These are phyloP conservation scores for Xylaria sp. DNA, from an alignment of 2,329 filamentous ascomycete species.

Conservation along the genomic window DNA sequence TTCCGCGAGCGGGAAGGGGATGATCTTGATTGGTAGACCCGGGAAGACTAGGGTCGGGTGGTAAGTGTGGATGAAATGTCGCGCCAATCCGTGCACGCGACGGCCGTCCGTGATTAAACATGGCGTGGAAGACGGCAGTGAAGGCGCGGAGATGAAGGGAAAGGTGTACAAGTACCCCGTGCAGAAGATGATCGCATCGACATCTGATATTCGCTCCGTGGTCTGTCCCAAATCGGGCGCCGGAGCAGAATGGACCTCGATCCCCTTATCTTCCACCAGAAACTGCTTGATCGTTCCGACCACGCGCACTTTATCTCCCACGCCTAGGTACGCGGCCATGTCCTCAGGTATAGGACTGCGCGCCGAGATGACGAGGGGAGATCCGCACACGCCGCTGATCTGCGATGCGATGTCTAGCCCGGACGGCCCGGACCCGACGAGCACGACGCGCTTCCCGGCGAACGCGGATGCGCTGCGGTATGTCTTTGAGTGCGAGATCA, in stretches of 20 bases:
- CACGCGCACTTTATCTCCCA: conserved; percentile 57
- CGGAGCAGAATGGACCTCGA: conserved; percentile 64
- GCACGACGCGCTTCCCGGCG: conserved; percentile 75
- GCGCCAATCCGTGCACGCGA: conserved; percentile 76
- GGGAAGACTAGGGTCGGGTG: conserved; percentile 84
- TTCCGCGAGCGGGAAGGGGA: conserved; percentile 86
- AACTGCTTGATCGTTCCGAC: conserved; percentile 69
- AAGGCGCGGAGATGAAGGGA: conserved; percentile 70
- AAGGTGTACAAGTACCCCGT: conserved; percentile 90
- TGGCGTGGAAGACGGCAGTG: conserved; percentile 42
- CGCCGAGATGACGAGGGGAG: conserved; percentile 73
- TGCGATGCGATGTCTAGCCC: conserved; percentile 85
- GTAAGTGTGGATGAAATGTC: conserved; percentile 80
- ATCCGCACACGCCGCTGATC: conserved; percentile 69
- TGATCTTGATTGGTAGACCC: conserved; percentile 80
- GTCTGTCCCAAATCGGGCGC: conserved; percentile 61
- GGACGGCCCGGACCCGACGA: conserved; percentile 86
- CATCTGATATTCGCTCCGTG: conserved; percentile 70
- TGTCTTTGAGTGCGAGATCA: conserved; percentile 80
- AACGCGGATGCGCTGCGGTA: conserved; percentile 76
- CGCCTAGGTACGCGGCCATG: conserved; percentile 54
- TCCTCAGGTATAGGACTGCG: conserved; percentile 60
- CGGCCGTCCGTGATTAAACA: conserved; percentile 74
- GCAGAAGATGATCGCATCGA: conserved; percentile 86
- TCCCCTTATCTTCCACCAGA: conserved; percentile 62